Conservation (phyloP, 768 basidiomycete genomes). For the Zangia roseola region DNA sequence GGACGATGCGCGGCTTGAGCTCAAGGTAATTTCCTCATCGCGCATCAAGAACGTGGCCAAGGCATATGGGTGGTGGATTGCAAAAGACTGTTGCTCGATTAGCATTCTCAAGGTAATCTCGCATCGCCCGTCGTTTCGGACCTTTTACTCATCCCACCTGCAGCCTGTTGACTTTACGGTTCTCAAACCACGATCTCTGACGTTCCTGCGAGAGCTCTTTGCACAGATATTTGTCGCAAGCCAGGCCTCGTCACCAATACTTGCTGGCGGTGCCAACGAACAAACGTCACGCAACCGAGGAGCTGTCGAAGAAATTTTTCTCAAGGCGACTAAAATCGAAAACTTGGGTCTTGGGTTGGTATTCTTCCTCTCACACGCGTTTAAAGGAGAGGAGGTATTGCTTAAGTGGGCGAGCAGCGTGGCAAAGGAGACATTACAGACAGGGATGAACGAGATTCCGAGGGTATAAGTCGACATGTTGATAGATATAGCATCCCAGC, state of each 20-base stretch:
- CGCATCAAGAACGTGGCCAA: constrained; percentile 73
- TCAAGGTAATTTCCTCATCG: constrained; percentile 53
- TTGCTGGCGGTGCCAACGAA: constrained; percentile 38
- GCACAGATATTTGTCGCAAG: constrained; percentile 67
- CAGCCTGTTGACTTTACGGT: constrained; percentile 87
- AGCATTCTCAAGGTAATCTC: constrained; percentile 75
- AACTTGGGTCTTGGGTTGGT: constrained; percentile 72
- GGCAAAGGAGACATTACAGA: constrained; percentile 68
- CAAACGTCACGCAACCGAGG: constrained; percentile 50
- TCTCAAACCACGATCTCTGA: constrained; percentile 59
- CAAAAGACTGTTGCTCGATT: constrained; percentile 74
- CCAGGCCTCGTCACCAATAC: constrained; percentile 69
- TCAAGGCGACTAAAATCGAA: constrained; percentile 66
- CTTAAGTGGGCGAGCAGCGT: constrained; percentile 66
- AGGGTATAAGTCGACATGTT: constrained; percentile 30
- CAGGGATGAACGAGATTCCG: constrained; percentile 56
- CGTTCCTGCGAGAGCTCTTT: constrained; percentile 73
- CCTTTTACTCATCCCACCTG: not conserved
- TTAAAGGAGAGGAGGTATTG: constrained; percentile 43
- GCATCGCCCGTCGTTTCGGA: not conserved
- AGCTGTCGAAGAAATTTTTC: constrained; percentile 73
- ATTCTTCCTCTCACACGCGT: constrained; percentile 59
- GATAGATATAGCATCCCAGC: not conserved
- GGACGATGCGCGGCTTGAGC: constrained; percentile 44
- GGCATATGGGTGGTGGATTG: constrained; percentile 92